These are phyloP conservation scores for Salix exigua DNA, from an alignment of 345 rosid species.

Conservation along the genomic window DNA sequence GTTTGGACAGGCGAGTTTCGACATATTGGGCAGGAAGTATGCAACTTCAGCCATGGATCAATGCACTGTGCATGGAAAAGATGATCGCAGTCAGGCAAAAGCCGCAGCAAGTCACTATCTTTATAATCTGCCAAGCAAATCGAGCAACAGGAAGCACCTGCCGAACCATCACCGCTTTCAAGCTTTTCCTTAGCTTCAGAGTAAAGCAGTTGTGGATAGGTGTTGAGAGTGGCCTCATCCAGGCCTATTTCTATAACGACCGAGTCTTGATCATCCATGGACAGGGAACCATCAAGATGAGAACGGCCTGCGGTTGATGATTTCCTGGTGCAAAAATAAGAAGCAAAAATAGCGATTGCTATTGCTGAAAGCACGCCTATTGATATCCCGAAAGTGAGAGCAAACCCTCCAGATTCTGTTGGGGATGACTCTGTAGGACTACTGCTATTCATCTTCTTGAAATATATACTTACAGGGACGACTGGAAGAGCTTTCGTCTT, in stretches of 20 bases:
- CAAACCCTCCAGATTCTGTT: neutral
- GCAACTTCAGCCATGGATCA: slow-evolving; percentile 35
- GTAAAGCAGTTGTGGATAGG: slow-evolving; percentile 34
- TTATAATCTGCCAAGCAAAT: slow-evolving; percentile 36
- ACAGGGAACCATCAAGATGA: neutral
- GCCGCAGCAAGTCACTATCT: slow-evolving; percentile 27
- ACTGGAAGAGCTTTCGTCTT: neutral
- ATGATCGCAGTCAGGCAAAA: slow-evolving; percentile 36
- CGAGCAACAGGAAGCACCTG: slow-evolving; percentile 25
- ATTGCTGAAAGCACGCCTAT: neutral
- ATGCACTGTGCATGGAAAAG: slow-evolving; percentile 31
- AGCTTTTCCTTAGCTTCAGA: slow-evolving; percentile 16
- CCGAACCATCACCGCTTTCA: neutral
- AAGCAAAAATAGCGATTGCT: neutral
- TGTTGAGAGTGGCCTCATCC: slow-evolving; percentile 27
- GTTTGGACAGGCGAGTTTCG: slow-evolving; percentile 22
- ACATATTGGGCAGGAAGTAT: slow-evolving; percentile 37
- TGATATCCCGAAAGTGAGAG: neutral
- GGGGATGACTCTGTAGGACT: neutral
- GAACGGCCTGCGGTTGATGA: neutral
- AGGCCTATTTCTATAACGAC: slow-evolving; percentile 25
- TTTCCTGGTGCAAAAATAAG: slow-evolving; percentile 3
- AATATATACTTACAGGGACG: neutral
- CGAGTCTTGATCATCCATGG: neutral
- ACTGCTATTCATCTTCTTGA: neutral